These are phyloP conservation scores for Chlorella sp. DNA, from an alignment of 139 green algal genomes.

Conservation along the genomic window DNA sequence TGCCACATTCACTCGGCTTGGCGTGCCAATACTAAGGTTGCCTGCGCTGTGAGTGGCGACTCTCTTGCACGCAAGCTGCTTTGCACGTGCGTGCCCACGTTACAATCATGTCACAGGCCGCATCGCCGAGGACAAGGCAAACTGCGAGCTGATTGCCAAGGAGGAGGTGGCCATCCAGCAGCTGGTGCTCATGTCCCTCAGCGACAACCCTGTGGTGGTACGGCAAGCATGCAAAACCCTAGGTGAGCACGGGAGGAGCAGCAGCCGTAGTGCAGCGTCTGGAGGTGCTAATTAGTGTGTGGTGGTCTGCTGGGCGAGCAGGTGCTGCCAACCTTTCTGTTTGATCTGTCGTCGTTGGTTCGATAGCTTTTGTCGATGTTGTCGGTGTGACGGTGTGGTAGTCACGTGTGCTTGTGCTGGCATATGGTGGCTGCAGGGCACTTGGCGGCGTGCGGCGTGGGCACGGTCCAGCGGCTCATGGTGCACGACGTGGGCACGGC, in stretches of 20 bases:
- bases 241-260: conserved; percentile 26
- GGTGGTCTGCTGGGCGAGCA: not conserved
- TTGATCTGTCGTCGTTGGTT: too few species aligned
- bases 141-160: conserved; percentile 67
- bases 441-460: conserved; percentile 1
- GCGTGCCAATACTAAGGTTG: too few species aligned
- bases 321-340: not conserved
- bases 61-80: too few species aligned
- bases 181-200: conserved; percentile 82
- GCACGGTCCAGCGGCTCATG: conserved; percentile 27
- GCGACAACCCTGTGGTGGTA: conserved; percentile 66
- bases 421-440: conserved; percentile 12
- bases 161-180: conserved; percentile 84
- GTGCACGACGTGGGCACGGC: conserved; percentile 30
- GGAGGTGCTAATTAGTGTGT: too few species aligned
- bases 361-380: too few species aligned
- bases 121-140: conserved; percentile 72
- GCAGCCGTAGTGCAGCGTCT: too few species aligned
- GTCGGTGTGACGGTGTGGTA: too few species aligned
- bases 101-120: conserved; percentile 37
- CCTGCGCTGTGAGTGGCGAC: too few species aligned
- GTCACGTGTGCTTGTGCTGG: too few species aligned
- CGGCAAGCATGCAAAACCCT: conserved; percentile 52
- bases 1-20: too few species aligned
- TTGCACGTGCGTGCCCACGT: too few species aligned